phyloP scores from a whole-genome alignment of 1,284 basidiomycete species.

The Malassezia psittaci region DNA sequence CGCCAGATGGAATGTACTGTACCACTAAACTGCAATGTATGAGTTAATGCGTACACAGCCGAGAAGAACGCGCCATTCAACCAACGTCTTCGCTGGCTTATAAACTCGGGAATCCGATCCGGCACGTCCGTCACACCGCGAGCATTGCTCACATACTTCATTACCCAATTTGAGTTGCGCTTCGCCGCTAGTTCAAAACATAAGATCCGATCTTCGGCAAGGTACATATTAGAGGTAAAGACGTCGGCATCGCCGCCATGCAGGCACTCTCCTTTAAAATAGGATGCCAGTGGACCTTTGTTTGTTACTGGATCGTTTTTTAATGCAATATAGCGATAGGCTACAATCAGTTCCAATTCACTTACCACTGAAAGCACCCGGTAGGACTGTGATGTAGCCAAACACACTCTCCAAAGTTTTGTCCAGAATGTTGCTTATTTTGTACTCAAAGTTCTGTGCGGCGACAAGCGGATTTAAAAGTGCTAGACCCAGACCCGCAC shows the following conservation, averaged over 20 bases:
- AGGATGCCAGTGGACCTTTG: conserved; percentile 79
- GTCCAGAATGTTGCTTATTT: conserved; percentile 42
- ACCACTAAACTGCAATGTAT: conserved; percentile 69
- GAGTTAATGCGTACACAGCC: conserved; percentile 55
- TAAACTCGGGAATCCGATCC: conserved; percentile 38
- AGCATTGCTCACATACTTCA: conserved; percentile 43
- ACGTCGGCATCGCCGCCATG: conserved; percentile 39
- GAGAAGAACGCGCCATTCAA: conserved; percentile 53
- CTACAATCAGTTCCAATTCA: conserved; percentile 48
- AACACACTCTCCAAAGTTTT: conserved; percentile 62
- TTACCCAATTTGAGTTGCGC: conserved; percentile 48
- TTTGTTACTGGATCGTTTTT: conserved; percentile 67
- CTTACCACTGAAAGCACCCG: conserved; percentile 65
- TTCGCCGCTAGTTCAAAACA: conserved; percentile 44
- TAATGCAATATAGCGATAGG: conserved; percentile 67
- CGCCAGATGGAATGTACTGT: conserved; percentile 73
- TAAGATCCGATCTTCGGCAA: conserved; percentile 43
- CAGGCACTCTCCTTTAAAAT: conserved; percentile 80
- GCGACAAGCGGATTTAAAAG: conserved; percentile 65
- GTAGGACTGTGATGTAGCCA: conserved; percentile 83
- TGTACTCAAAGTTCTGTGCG: conserved; percentile 47
- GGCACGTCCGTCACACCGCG: conserved; percentile 45
- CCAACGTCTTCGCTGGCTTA: conserved; percentile 42
- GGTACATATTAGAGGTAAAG: conserved; percentile 45
- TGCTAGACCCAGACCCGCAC: conserved; percentile 46